phyloP scores from a whole-genome alignment of 441 rosid species.

The Theobroma grandiflorum region DNA sequence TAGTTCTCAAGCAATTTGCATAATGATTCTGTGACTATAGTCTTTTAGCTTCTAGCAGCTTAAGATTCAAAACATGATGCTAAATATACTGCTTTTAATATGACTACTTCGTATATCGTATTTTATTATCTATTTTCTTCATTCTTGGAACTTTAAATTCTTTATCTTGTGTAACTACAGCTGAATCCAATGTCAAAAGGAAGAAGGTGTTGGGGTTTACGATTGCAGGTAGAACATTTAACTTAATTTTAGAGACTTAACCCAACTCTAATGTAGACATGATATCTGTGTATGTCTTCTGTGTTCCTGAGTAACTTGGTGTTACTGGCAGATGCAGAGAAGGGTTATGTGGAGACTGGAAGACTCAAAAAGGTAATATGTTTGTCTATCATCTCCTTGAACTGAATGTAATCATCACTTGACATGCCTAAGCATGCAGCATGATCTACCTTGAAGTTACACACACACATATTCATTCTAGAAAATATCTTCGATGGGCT shows the following conservation, averaged over 20 bases:
- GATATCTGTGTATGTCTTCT: constrained; percentile 5
- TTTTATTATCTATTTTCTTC: constrained; percentile 6
- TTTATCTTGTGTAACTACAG: constrained; percentile 36
- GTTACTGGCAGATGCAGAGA: constrained; percentile 42
- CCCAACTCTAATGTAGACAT: constrained; percentile 11
- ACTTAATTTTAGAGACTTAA: constrained; percentile 9
- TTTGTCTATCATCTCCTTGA: constrained; percentile 9
- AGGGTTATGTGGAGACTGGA: constrained; percentile 41
- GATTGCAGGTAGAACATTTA: constrained; percentile 39
- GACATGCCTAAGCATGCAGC: constrained; percentile 5
- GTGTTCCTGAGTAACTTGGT: constrained; percentile 19
- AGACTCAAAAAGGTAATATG: constrained; percentile 48
- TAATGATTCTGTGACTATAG: constrained; percentile 9
- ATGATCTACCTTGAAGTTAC: not conserved
- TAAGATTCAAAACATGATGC: constrained; percentile 14
- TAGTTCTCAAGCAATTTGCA: not conserved
- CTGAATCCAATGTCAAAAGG: constrained; percentile 39
- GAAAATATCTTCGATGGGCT: not conserved
- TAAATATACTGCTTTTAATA: not conserved
- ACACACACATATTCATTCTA: not conserved
- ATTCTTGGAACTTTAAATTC: constrained; percentile 16
- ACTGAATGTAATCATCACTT: not conserved
- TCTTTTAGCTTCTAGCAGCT: constrained; percentile 8
- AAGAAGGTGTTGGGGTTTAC: constrained; percentile 37
- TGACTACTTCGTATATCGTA: not conserved